Conservation (phyloP, 2,329 filamentous ascomycete species). For the Calonectria hawksworthii region DNA sequence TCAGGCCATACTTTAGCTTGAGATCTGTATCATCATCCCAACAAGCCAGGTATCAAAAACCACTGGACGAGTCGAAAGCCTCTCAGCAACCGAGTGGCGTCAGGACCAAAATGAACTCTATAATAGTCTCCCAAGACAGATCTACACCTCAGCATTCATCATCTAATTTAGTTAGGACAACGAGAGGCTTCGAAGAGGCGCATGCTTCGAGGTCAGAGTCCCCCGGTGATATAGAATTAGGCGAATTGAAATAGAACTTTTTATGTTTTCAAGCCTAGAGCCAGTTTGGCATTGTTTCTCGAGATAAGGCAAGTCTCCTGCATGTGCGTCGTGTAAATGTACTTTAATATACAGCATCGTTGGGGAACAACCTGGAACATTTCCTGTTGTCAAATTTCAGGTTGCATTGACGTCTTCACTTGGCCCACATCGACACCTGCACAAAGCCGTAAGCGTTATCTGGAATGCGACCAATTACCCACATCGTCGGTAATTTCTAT, state of each 20-base stretch:
- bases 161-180: neutral
- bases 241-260: neutral
- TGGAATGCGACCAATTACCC: neutral
- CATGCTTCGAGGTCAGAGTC: neutral
- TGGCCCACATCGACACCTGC: neutral
- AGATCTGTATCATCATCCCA: neutral
- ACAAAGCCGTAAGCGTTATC: neutral
- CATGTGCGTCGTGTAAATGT: neutral
- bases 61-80: neutral
- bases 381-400: neutral
- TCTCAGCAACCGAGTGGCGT: neutral
- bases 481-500: neutral
- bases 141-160: neutral
- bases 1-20: conserved; percentile 36
- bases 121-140: neutral
- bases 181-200: neutral
- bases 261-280: too few relatives aligned
- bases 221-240: neutral
- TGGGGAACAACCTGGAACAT: neutral
- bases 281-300: too few relatives aligned
- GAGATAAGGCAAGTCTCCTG: neutral
- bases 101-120: neutral
- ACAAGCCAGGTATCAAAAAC: neutral
- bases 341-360: neutral
- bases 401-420: neutral